Base-by-base conservation (phyloP, 139 green algal species). In the Closterium sp. region DNA sequence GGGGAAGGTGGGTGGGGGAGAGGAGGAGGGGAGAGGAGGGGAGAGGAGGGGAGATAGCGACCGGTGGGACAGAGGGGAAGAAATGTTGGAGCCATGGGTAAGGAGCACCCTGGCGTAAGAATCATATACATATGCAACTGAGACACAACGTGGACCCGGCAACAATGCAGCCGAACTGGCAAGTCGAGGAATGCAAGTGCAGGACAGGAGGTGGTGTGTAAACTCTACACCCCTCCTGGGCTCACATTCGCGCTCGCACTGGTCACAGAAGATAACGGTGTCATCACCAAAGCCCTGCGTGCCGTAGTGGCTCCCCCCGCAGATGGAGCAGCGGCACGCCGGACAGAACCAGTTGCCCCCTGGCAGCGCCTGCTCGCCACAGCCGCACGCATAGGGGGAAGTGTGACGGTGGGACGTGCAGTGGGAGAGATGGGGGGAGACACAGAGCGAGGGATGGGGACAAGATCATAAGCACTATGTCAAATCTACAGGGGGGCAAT, bases 171-270 rank as follows among this genome's bases (percentile, higher is more conserved):
- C 34, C 4, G 34, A 42, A 42, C 34, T 42, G 34, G 34, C 34
- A 42, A 42, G 34, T 4, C 4, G 34, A 42, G 34, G 34, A 42
- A 6, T 42, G 34, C 34, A 42, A 42, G 34, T n/a, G n/a, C n/a
- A n/a, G n/a, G 34, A 6, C 34, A 42, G 34, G 34, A 42, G 34
- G 34, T 42, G 34, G 34, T 42, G 34, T 42, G 34, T 42, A 42
- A 42, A 42, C 34, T 6, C 34, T 42, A 42, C 34, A 42, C 34
- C 34, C 34, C 34, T 42, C 34, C 34, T 42, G 4, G 9, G 9
- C 34, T 42, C 34, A 92, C 96, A 96, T 79, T 96, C 94, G 24
- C 94, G 88, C 34, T 96, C 93, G 90, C 94, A 96, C 94, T 96
- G 92, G 94, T 96, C 94, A 85, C 94, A 96, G 29, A 96, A 32